Evolutionary conservation across 495 filamentous ascomycete species (phyloP).

Genomic region (Baudoinia panamericana): DNA sequence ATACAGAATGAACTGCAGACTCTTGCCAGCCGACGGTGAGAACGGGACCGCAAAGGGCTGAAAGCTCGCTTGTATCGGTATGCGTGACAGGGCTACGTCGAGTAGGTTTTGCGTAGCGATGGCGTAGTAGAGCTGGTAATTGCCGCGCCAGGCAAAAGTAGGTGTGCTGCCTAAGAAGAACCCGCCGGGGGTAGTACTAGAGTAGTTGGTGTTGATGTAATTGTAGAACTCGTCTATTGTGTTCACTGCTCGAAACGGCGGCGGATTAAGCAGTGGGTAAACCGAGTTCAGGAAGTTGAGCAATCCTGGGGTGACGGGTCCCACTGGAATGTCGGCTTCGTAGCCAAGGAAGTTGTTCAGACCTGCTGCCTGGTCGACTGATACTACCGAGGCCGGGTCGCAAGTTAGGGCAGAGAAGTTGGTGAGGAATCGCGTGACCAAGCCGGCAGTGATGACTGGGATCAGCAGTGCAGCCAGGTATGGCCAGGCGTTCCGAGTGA

Average conservation of each 20-base stretch:
- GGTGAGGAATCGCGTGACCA: slow-evolving; percentile 60
- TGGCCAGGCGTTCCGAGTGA: slow-evolving; percentile 63
- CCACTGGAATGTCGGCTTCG: slow-evolving; percentile 43
- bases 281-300: slow-evolving; percentile 23
- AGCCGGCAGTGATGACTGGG: slow-evolving; percentile 59
- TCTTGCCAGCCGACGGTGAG: slow-evolving; percentile 47
- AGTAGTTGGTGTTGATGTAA: slow-evolving; percentile 46
- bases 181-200: slow-evolving; percentile 59
- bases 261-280: slow-evolving; percentile 13
- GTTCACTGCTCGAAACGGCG: slow-evolving; percentile 44
- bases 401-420: slow-evolving; percentile 35
- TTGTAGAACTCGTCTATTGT: slow-evolving; percentile 52
- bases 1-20: slow-evolving; percentile 68
- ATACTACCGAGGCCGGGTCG: slow-evolving; percentile 1
- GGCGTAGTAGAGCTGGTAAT: slow-evolving; percentile 38
- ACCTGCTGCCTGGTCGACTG: background rate
- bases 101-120: slow-evolving; percentile 61
- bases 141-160: slow-evolving; percentile 49
- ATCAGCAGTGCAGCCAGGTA: slow-evolving; percentile 57
- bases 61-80: slow-evolving; percentile 52
- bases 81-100: slow-evolving; percentile 49
- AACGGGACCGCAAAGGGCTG: slow-evolving; percentile 58
- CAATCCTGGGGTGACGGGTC: slow-evolving; percentile 43
- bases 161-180: slow-evolving; percentile 53
- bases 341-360: slow-evolving; percentile 20